phyloP scores from a whole-genome alignment of 495 filamentous ascomycete genomes.

The Podospora anserina region DNA sequence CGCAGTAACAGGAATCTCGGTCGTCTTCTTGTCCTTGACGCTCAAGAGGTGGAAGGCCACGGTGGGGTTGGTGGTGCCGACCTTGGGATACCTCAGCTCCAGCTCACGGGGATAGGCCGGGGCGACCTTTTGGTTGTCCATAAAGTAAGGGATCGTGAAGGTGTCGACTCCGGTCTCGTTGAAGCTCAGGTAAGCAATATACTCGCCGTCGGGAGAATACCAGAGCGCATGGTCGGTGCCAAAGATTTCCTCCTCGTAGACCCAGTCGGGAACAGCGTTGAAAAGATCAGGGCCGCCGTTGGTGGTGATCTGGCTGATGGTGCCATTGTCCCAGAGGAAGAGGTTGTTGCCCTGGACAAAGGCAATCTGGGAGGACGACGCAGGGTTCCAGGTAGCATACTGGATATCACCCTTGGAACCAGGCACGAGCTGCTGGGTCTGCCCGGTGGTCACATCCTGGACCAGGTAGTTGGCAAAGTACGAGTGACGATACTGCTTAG shows the following conservation, averaged over 20 bases:
- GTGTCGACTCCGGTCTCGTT: constrained; percentile 58
- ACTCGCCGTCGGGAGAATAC: constrained; percentile 57
- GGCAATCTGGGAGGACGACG: constrained; percentile 46
- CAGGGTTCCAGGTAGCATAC: constrained; percentile 50
- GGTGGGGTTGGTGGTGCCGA: constrained; percentile 55
- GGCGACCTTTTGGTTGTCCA: constrained; percentile 44
- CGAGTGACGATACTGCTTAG: constrained; percentile 56
- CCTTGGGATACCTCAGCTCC: constrained; percentile 56
- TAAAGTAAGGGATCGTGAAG: constrained; percentile 57
- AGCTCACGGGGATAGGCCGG: constrained; percentile 52
- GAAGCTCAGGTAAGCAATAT: constrained; percentile 55
- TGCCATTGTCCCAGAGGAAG: constrained; percentile 49
- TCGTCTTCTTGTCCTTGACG: constrained; percentile 34
- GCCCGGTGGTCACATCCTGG: constrained; percentile 46
- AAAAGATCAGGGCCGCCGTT: constrained; percentile 55
- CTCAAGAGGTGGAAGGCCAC: constrained; percentile 49
- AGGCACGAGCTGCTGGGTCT: constrained; percentile 42
- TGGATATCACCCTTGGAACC: constrained; percentile 55
- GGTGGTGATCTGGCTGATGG: constrained; percentile 48
- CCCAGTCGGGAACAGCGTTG: constrained; percentile 61
- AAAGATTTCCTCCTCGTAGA: constrained; percentile 62
- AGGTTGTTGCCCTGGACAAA: constrained; percentile 58
- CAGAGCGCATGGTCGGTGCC: constrained; percentile 48
- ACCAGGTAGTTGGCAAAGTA: constrained; percentile 57
- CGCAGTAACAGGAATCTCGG: constrained; percentile 39